These are phyloP conservation scores for Myriosclerotinia duriaeana DNA, from an alignment of 2,329 filamentous ascomycete species.

Conservation along the genomic window DNA sequence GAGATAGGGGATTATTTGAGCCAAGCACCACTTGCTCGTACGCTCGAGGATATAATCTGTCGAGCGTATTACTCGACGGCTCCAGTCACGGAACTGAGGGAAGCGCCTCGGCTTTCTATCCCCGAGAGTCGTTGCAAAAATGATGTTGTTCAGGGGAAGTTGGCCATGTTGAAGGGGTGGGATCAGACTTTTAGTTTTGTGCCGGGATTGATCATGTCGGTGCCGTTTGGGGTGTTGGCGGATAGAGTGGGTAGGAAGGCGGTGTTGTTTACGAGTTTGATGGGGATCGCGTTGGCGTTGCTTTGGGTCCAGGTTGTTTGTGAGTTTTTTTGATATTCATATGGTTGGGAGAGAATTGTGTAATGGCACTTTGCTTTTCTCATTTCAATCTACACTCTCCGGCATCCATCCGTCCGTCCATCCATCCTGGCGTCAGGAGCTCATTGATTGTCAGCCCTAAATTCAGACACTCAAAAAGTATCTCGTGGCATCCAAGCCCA, in stretches of 20 bases:
- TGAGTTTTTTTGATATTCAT: slow-evolving; percentile 7
- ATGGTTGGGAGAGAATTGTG: not conserved
- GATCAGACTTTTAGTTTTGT: slow-evolving; percentile 48
- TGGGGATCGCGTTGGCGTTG: slow-evolving; percentile 22
- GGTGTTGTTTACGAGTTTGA: slow-evolving; percentile 22
- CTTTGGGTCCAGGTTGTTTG: slow-evolving; percentile 26
- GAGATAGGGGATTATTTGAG: slow-evolving; percentile 45
- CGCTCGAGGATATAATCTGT: slow-evolving; percentile 57
- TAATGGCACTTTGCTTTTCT: too few relatives aligned
- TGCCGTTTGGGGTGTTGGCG: slow-evolving; percentile 29
- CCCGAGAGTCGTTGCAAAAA: slow-evolving; percentile 52
- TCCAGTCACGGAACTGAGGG: slow-evolving; percentile 32
- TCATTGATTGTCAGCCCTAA: too few relatives aligned
- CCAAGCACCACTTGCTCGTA: slow-evolving; percentile 48
- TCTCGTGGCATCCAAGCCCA: too few relatives aligned
- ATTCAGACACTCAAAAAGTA: too few relatives aligned
- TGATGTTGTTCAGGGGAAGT: slow-evolving; percentile 49
- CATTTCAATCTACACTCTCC: too few relatives aligned
- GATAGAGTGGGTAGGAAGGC: slow-evolving; percentile 29
- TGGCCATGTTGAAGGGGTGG: slow-evolving; percentile 54
- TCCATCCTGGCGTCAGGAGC: too few relatives aligned
- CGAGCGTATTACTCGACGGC: slow-evolving; percentile 47
- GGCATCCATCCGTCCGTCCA: too few relatives aligned
- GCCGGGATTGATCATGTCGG: slow-evolving; percentile 42
- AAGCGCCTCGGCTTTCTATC: slow-evolving; percentile 24